Evolutionary conservation across 2,329 filamentous ascomycete species (phyloP).

Genomic region (Leptosphaerulina australis): DNA sequence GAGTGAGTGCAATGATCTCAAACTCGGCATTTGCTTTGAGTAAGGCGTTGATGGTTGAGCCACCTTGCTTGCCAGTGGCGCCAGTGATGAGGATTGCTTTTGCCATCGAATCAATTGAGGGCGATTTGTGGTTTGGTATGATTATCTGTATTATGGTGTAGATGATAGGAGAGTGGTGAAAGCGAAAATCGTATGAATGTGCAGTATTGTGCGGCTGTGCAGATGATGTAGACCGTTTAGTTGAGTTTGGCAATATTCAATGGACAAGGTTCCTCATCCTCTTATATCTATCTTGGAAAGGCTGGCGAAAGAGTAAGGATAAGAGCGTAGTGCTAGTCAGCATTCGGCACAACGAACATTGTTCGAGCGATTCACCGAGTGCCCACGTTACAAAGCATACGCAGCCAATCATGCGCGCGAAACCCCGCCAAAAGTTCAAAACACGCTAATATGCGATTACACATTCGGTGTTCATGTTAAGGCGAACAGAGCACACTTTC

Average conservation of each 20-base stretch:
- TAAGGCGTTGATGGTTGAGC: conserved; percentile 49
- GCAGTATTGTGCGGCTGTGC: no score
- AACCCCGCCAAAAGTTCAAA: no score
- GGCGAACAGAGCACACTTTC: no score
- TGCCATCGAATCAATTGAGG: neutral
- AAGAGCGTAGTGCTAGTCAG: neutral
- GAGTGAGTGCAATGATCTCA: conserved; percentile 63
- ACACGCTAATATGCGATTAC: no score
- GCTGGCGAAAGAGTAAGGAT: neutral
- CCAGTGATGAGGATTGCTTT: conserved; percentile 49
- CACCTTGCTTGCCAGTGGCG: conserved; percentile 55
- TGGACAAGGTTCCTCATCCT: no score
- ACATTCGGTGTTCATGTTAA: no score
- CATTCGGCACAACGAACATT: neutral
- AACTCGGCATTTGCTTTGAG: conserved; percentile 46
- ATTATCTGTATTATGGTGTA: neutral
- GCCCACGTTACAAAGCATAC: conserved; percentile 4
- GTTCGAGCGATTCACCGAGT: conserved; percentile 6
- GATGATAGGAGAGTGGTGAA: neutral
- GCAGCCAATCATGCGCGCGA: no score
- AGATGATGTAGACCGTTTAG: no score
- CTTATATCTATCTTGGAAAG: no score
- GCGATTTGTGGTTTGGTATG: neutral
- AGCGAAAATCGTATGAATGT: neutral
- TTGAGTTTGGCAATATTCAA: no score